phyloP scores from a whole-genome alignment of 2,329 filamentous ascomycete species.

The Dryadomyces sulphureus region DNA sequence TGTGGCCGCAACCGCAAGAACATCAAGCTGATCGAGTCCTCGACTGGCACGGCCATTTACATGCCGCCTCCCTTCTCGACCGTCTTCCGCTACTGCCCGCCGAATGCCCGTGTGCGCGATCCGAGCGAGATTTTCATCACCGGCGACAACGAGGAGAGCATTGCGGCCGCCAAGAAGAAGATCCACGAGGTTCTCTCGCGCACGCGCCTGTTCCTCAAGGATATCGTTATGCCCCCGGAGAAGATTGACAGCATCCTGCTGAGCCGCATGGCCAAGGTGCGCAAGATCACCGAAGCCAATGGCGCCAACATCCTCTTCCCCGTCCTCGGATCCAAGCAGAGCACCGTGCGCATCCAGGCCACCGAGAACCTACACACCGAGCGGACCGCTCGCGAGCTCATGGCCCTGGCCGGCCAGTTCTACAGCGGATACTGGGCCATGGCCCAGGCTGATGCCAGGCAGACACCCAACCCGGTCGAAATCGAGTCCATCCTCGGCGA shows the following conservation, averaged over 20 bases:
- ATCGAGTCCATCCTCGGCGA: constrained; percentile 85
- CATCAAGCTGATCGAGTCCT: constrained; percentile 93
- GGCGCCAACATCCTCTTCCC: constrained; percentile 92
- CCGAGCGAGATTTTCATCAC: constrained; percentile 92
- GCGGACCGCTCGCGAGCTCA: constrained; percentile 86
- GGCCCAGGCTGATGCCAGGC: constrained; percentile 55
- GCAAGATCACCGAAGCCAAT: constrained; percentile 94
- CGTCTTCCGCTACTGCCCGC: constrained; percentile 79
- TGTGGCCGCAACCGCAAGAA: constrained; percentile 92
- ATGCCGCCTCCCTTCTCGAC: constrained; percentile 90
- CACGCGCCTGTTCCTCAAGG: constrained; percentile 79
- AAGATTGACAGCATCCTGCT: constrained; percentile 94
- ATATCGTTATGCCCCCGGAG: constrained; percentile 73
- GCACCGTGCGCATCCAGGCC: constrained; percentile 78
- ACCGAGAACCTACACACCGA: constrained; percentile 89
- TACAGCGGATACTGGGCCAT: constrained; percentile 97
- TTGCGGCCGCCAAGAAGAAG: constrained; percentile 79
- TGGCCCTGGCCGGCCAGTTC: constrained; percentile 91
- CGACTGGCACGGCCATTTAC: constrained; percentile 93
- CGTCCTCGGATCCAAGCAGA: constrained; percentile 70
- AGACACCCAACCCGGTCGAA: constrained; percentile 51
- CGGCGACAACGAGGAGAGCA: constrained; percentile 70
- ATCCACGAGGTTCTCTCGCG: constrained; percentile 71
- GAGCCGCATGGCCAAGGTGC: constrained; percentile 84
- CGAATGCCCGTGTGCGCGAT: constrained; percentile 65